Base-by-base conservation (phyloP, 352 stramenopile genomes). In the Thalassiosira livingstoniorum region DNA sequence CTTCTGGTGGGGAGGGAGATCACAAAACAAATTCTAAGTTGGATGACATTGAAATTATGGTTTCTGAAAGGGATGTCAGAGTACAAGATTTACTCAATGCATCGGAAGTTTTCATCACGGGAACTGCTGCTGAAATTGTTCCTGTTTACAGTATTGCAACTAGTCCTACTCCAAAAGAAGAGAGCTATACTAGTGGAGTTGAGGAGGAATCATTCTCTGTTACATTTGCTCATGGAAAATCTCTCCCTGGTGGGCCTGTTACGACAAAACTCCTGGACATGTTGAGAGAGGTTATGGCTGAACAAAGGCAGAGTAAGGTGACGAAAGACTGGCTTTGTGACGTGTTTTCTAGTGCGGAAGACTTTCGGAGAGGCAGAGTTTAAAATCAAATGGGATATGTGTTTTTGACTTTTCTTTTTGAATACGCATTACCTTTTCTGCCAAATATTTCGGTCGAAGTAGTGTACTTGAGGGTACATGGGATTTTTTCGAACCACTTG, bases 121-220 rank as follows among this genome's bases (percentile, higher is more conserved):
- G 90, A 55, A 94, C 90, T n/a, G 90, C 88, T 7, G 90, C 90
- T 7, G 88, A 93, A 72, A 29, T 94, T 23, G 87, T 91, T 23
- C 87, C 87, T 3, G 87, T 94, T 61, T 82, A 85, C 54, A 82
- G 86, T 23, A 64, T 94, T 43, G 86, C 78, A 1, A 94, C 90
- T 39, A 88, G 83, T 58, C 23, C 63, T 25, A 76, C 51, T 32
- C 63, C 53, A 18, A 39, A 23, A 39, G 75, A 66, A 13, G 75
- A 82, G n/a, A 29, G 67, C 10, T n/a, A n/a, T n/a, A n/a, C n/a
- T n/a, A 60, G 45, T 67, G 81, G 43, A 25, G 86, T 91, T 60
- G 82, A 89, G 57, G 67, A 80, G 31, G 75, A 87, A 35, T 60
- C 66, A 1, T 91, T 91, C 72, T 82, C 82, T 15, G 75, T 88